phyloP scores from a whole-genome alignment of 495 filamentous ascomycete genomes.

The Daldinia grandis region DNA sequence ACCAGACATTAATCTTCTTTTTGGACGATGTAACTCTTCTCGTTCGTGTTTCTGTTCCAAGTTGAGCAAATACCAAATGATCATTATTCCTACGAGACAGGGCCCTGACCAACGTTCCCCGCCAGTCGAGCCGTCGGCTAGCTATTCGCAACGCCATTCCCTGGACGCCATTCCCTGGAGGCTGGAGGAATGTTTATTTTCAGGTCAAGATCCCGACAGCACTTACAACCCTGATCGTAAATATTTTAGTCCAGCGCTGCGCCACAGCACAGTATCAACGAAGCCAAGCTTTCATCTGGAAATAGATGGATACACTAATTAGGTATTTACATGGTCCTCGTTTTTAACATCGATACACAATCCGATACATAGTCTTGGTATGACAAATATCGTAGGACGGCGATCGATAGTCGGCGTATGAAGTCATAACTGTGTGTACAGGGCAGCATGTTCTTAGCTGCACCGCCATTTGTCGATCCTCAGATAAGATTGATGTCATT shows the following conservation, averaged over 20 bases:
- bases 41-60: slow-evolving; percentile 9
- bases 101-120: slow-evolving; percentile 12
- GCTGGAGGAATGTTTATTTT: not conserved
- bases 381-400: slow-evolving; percentile 7
- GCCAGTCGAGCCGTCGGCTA: slow-evolving; percentile 10
- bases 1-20: slow-evolving; percentile 16
- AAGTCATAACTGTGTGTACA: slow-evolving; percentile 21
- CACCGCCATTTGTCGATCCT: slow-evolving; percentile 34
- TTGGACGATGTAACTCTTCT: slow-evolving; percentile 32
- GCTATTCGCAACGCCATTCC: not conserved
- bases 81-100: slow-evolving; percentile 33
- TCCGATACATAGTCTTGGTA: slow-evolving; percentile 1
- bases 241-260: slow-evolving; percentile 7
- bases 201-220: slow-evolving; percentile 19
- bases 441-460: slow-evolving; percentile 4
- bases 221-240: slow-evolving; percentile 13
- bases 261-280: slow-evolving; percentile 19
- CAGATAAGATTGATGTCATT: slow-evolving; percentile 34
- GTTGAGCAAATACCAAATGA: slow-evolving; percentile 29
- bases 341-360: not conserved
- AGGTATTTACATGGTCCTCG: slow-evolving; percentile 5
- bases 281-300: slow-evolving; percentile 7
- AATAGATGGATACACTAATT: not conserved
- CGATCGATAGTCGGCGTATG: slow-evolving; percentile 18
- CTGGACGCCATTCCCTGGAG: not conserved